Evolutionary conservation across 2,329 filamentous ascomycete genomes (phyloP).

Genomic region (Paraphaeosphaeria sporulosa): DNA sequence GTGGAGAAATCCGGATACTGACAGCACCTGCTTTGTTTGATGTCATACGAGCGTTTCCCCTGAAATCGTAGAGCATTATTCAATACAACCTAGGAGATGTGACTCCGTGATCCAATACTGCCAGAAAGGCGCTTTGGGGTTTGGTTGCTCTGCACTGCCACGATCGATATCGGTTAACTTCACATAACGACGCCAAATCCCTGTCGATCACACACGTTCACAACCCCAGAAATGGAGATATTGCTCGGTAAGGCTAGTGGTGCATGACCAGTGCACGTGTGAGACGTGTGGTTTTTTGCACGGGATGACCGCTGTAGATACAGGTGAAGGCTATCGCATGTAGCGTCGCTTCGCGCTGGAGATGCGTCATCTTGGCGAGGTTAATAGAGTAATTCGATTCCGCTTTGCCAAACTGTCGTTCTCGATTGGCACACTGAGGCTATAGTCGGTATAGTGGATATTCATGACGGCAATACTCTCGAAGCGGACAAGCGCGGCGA

Average conservation of each 20-base stretch:
- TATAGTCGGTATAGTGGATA: neutral
- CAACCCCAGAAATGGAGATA: neutral
- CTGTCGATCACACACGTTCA: neutral
- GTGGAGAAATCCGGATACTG: neutral
- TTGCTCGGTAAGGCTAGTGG: neutral
- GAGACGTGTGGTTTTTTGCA: neutral
- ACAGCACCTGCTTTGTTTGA: neutral
- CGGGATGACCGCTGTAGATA: neutral
- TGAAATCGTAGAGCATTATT: neutral
- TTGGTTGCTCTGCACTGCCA: neutral
- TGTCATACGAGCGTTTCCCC: neutral
- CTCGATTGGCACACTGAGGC: neutral
- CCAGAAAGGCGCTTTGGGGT: neutral
- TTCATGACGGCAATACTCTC: neutral
- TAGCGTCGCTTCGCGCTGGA: neutral
- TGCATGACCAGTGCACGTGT: neutral
- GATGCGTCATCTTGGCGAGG: constrained; percentile 1
- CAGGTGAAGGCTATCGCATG: neutral
- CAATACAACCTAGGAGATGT: neutral
- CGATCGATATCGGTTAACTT: neutral
- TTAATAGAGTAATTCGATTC: neutral
- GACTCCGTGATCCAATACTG: neutral
- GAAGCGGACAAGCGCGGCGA: neutral
- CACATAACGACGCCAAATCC: neutral
- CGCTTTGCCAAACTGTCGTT: neutral